These are phyloP conservation scores for Solanum appendiculatum DNA, from an alignment of 257 asterid species.

Conservation along the genomic window DNA sequence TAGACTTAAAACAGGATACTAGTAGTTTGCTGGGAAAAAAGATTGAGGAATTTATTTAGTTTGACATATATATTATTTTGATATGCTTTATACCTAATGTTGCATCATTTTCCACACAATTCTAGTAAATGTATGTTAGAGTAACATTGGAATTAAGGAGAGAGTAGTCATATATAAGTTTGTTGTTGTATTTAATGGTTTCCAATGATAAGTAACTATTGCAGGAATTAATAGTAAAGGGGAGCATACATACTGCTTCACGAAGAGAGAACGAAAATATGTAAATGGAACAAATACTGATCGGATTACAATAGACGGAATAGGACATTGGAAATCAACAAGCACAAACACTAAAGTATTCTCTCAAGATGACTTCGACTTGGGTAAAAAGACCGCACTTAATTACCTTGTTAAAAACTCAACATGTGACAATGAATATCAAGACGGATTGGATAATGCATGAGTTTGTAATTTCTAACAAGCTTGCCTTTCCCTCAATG, in stretches of 20 bases:
- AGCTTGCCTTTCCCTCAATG: neutral
- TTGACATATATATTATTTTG: neutral
- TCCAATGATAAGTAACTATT: too few species aligned
- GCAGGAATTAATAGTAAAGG: neutral
- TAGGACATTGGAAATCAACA: neutral
- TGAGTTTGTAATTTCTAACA: neutral
- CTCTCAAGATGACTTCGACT: too few species aligned
- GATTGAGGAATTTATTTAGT: neutral
- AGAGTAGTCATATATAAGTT: too few species aligned
- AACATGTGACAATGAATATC: neutral
- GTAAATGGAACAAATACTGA: neutral
- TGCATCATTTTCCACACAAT: neutral
- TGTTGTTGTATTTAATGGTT: neutral
- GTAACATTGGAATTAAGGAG: too few species aligned
- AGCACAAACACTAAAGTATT: neutral
- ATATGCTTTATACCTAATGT: neutral
- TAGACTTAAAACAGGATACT: neutral
- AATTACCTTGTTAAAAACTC: neutral
- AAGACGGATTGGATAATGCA: slow-evolving; percentile 4
- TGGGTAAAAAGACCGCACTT: neutral
- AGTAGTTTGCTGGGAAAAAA: neutral
- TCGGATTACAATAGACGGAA: neutral
- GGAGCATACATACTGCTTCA: neutral
- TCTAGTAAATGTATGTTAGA: neutral
- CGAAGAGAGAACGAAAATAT: neutral